Conservation (phyloP, 2,329 filamentous ascomycete genomes). For the Beauveria sp. region DNA sequence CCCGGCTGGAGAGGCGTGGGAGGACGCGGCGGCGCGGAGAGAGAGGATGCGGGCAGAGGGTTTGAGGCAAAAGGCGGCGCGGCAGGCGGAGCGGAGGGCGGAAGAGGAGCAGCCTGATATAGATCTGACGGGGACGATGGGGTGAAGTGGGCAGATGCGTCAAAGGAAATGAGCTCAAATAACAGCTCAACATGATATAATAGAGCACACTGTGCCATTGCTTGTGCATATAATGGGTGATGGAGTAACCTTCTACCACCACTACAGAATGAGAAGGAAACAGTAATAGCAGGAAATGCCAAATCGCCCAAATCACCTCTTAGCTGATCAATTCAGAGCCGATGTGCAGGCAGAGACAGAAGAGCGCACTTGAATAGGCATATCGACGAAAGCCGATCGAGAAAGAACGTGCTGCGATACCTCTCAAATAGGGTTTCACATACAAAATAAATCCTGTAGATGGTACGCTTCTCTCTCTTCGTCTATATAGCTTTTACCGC, state of each 20-base stretch:
- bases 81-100: constrained; percentile 19
- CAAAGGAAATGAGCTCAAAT: background rate
- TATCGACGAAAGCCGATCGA: no score
- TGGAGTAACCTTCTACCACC: no score
- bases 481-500: constrained; percentile 25
- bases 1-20: constrained; percentile 41
- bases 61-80: constrained; percentile 41
- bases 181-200: background rate
- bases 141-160: background rate
- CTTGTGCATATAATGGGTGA: no score
- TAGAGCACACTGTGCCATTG: no score
- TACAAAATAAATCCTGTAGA: background rate
- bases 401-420: no score
- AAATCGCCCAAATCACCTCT: no score
- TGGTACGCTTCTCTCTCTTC: constrained; percentile 19
- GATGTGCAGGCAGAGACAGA: no score
- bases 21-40: constrained; percentile 42
- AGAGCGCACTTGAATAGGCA: no score
- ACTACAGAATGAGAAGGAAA: no score
- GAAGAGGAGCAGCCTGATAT: constrained; percentile 14
- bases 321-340: no score
- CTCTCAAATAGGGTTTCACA: no score
- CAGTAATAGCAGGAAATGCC: no score
- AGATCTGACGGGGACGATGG: background rate
- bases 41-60: constrained; percentile 53